These are phyloP conservation scores for Syncephalastrum racemosum DNA, from an alignment of 371 early-diverging fungal species.

Conservation along the genomic window DNA sequence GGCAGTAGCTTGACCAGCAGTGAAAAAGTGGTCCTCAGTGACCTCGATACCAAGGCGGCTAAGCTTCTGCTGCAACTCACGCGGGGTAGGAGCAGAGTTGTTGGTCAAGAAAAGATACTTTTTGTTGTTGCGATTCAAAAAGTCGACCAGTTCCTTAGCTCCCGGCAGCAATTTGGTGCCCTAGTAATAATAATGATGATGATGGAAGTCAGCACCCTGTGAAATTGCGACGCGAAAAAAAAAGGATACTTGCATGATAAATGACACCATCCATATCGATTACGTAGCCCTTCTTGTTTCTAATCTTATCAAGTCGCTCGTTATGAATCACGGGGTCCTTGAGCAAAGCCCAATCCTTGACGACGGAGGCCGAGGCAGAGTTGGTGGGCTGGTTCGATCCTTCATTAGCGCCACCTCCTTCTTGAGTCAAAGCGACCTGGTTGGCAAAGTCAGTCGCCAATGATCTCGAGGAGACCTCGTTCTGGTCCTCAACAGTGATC, in stretches of 20 bases:
- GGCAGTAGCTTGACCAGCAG: conserved; percentile 66
- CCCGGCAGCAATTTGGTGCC: conserved; percentile 52
- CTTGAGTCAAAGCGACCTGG: no score
- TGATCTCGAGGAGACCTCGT: no score
- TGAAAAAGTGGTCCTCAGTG: conserved; percentile 60
- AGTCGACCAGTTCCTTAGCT: conserved; percentile 62
- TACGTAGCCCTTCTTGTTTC: conserved; percentile 60
- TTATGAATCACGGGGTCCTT: conserved; percentile 40
- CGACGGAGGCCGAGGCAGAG: conserved; percentile 7
- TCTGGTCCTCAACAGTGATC: no score
- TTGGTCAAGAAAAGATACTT: conserved; percentile 68
- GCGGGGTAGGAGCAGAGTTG: conserved; percentile 67
- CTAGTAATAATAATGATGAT: conserved; percentile 16
- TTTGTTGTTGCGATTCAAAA: conserved; percentile 56
- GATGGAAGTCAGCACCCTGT: not conserved
- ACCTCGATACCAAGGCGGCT: conserved; percentile 58
- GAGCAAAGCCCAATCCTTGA: conserved; percentile 38
- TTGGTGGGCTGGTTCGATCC: no score
- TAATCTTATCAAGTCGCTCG: conserved; percentile 52
- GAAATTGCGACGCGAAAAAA: not conserved
- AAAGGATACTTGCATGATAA: conserved; percentile 50
- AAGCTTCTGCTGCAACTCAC: conserved; percentile 60
- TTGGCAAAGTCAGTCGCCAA: no score
- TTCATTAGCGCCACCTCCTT: no score
- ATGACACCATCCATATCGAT: conserved; percentile 73